phyloP scores from a whole-genome alignment of 495 filamentous ascomycete genomes.

The Aspergillus conjunctus region DNA sequence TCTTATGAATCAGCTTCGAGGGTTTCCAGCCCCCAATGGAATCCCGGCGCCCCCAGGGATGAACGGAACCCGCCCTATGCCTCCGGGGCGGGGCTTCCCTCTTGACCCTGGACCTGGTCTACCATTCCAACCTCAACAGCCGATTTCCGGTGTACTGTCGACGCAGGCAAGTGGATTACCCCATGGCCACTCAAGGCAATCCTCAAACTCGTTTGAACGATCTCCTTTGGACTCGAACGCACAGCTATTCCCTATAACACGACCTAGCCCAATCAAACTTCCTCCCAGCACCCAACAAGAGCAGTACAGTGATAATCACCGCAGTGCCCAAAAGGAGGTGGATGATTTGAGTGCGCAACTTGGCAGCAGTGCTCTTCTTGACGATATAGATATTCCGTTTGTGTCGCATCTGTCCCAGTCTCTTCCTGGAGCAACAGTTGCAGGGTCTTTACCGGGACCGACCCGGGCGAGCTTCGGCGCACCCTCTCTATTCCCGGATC shows the following conservation, averaged over 20 bases:
- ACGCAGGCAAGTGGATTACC: constrained; percentile 41
- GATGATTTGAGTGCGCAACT: constrained; percentile 81
- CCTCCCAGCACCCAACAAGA: constrained; percentile 75
- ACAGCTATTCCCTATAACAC: constrained; percentile 65
- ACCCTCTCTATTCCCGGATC: constrained; percentile 54
- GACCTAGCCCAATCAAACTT: constrained; percentile 85
- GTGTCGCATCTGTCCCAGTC: constrained; percentile 45
- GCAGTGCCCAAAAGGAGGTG: constrained; percentile 49
- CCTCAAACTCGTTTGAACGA: constrained; percentile 60
- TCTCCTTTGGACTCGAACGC: constrained; percentile 46
- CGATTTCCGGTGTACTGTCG: constrained; percentile 37
- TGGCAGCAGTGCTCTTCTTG: constrained; percentile 92
- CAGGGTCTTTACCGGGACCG: constrained; percentile 38
- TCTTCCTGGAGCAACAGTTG: constrained; percentile 39
- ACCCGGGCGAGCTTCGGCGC: constrained; percentile 50
- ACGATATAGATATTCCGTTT: constrained; percentile 67
- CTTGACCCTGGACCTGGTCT: constrained; percentile 50
- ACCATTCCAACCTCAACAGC: constrained; percentile 39
- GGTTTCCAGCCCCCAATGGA: constrained; percentile 58
- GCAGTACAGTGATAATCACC: constrained; percentile 44
- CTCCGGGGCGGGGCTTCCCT: constrained; percentile 65
- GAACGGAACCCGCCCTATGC: constrained; percentile 57
- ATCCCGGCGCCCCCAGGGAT: constrained; percentile 62
- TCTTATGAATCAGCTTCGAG: constrained; percentile 50
- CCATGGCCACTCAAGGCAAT: constrained; percentile 60